phyloP scores from a whole-genome alignment of 2,329 filamentous ascomycete species.

The Xylariaceae sp. region DNA sequence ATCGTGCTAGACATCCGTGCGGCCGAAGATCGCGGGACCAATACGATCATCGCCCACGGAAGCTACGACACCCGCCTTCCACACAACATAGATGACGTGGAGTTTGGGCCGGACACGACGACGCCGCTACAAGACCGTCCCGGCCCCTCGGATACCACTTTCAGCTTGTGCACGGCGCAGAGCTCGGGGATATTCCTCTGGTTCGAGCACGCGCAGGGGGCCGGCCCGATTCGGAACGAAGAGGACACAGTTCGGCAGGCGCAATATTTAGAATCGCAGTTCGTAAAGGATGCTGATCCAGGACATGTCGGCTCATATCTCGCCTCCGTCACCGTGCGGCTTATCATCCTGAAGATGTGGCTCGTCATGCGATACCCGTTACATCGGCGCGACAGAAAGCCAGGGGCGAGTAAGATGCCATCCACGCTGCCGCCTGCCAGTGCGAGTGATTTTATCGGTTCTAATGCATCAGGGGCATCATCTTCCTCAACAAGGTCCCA shows the following conservation, averaged over 20 bases:
- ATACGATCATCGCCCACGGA: slow-evolving; percentile 49
- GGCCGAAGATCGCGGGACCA: slow-evolving; percentile 60
- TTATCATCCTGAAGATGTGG: slow-evolving; percentile 56
- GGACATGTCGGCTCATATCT: slow-evolving; percentile 45
- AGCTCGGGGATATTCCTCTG: slow-evolving; percentile 49
- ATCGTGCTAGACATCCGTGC: slow-evolving; percentile 64
- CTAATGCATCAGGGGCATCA: not conserved
- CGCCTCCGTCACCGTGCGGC: slow-evolving; percentile 49
- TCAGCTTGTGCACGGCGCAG: slow-evolving; percentile 50
- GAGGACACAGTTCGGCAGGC: slow-evolving; percentile 50
- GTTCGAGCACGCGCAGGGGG: slow-evolving; percentile 45
- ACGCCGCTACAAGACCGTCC: slow-evolving; percentile 44
- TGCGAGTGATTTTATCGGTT: not conserved
- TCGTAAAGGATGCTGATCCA: slow-evolving; percentile 46
- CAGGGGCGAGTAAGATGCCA: not conserved
- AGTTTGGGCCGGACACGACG: slow-evolving; percentile 51
- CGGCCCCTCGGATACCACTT: slow-evolving; percentile 51
- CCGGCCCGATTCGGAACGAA: slow-evolving; percentile 37
- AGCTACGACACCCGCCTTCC: slow-evolving; percentile 56
- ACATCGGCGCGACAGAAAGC: slow-evolving; percentile 30
- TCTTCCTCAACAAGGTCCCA: slow-evolving; percentile 2
- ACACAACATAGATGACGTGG: slow-evolving; percentile 60
- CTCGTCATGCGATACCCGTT: slow-evolving; percentile 54
- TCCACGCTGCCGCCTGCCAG: slow-evolving; percentile 15
- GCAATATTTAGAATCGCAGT: slow-evolving; percentile 48